phyloP scores from a whole-genome alignment of 2,329 filamentous ascomycete species.

The Fulvia fulva region DNA sequence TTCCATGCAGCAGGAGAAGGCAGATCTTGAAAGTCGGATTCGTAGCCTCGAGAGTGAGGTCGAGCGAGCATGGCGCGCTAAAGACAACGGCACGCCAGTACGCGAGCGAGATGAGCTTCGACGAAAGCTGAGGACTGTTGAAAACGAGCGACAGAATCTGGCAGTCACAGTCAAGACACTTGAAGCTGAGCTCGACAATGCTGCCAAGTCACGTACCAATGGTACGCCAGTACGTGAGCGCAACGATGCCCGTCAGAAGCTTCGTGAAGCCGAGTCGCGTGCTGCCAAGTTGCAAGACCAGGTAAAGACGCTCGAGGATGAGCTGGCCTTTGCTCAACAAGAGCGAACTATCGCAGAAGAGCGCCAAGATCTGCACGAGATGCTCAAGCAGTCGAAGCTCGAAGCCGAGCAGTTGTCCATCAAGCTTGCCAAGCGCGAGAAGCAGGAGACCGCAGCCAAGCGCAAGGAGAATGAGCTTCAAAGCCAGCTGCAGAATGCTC shows the following conservation, averaged over 20 bases:
- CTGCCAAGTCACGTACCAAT: constrained; percentile 24
- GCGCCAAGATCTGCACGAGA: constrained; percentile 56
- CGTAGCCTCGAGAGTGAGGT: constrained; percentile 38
- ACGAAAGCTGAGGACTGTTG: constrained; percentile 28
- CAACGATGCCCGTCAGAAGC: constrained; percentile 32
- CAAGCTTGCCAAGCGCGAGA: constrained; percentile 65
- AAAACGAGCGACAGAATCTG: constrained; percentile 32
- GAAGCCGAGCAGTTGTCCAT: constrained; percentile 57
- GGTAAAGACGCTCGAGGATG: constrained; percentile 54
- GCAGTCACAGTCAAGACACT: constrained; percentile 33
- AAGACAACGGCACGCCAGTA: constrained; percentile 34
- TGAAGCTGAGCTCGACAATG: constrained; percentile 34
- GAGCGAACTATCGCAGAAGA: constrained; percentile 51
- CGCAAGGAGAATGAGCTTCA: constrained; percentile 58
- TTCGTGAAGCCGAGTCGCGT: constrained; percentile 35
- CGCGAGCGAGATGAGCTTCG: constrained; percentile 36
- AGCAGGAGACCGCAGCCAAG: constrained; percentile 56
- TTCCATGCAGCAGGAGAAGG: constrained; percentile 47
- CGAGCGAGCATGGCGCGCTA: constrained; percentile 34
- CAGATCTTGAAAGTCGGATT: constrained; percentile 57
- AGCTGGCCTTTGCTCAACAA: constrained; percentile 54
- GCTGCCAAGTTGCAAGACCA: constrained; percentile 47
- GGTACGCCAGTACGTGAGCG: constrained; percentile 33
- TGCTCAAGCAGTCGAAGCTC: constrained; percentile 60
- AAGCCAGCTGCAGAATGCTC: constrained; percentile 62